phyloP scores from a whole-genome alignment of 768 basidiomycete genomes.

The Lepiota venenata region DNA sequence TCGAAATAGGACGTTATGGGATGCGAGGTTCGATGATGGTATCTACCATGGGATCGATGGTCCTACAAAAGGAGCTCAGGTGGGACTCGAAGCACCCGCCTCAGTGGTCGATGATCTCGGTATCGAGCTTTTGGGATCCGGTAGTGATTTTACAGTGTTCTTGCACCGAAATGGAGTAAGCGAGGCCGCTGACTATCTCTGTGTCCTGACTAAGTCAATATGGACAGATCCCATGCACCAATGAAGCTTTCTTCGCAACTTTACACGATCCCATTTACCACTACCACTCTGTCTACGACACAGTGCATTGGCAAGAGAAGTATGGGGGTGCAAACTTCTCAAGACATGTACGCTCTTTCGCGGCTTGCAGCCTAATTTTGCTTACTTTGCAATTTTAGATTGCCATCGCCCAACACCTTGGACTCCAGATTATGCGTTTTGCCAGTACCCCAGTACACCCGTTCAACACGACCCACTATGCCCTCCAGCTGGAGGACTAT shows the following conservation, averaged over 20 bases:
- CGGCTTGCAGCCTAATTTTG: background rate
- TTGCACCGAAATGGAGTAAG: slow-evolving; percentile 59
- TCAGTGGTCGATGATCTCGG: slow-evolving; percentile 29
- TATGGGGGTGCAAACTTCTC: slow-evolving; percentile 74
- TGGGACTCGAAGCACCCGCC: slow-evolving; percentile 24
- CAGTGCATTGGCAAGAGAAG: slow-evolving; percentile 61
- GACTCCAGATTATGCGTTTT: slow-evolving; percentile 56
- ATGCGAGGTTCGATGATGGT: slow-evolving; percentile 65
- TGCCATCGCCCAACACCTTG: slow-evolving; percentile 63
- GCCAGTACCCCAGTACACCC: slow-evolving; percentile 63
- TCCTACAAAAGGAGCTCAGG: slow-evolving; percentile 33
- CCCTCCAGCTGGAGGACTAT: slow-evolving; percentile 56
- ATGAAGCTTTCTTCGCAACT: slow-evolving; percentile 36
- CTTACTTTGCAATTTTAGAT: slow-evolving; percentile 31
- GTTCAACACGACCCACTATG: slow-evolving; percentile 72
- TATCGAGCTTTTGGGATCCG: slow-evolving; percentile 65
- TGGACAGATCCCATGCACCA: slow-evolving; percentile 34
- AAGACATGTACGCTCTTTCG: slow-evolving; percentile 47
- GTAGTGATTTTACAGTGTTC: slow-evolving; percentile 90
- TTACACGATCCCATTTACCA: slow-evolving; percentile 61
- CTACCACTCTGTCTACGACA: slow-evolving; percentile 74
- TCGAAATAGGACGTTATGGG: slow-evolving; percentile 68
- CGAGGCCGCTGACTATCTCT: background rate
- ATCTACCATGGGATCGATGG: slow-evolving; percentile 26
- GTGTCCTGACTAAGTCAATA: background rate